phyloP scores from a whole-genome alignment of 2,329 filamentous ascomycete genomes.

The Phialocephala sp. region DNA sequence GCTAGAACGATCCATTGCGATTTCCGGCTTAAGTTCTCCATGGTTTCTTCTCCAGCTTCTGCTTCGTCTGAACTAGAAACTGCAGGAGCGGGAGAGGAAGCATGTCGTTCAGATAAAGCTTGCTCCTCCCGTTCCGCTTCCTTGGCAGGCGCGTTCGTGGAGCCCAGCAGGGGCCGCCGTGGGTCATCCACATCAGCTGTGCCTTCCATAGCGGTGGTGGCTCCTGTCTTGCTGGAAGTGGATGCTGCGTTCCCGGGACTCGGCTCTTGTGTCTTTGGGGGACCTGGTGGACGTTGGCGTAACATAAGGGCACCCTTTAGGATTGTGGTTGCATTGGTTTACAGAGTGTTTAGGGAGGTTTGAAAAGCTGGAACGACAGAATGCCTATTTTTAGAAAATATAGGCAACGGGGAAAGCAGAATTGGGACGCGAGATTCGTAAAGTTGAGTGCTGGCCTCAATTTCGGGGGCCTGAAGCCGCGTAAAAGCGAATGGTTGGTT shows the following conservation, averaged over 20 bases:
- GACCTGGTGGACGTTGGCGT: conserved; percentile 25
- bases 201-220: conserved; percentile 17
- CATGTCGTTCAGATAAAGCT: conserved; percentile 31
- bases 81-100: conserved; percentile 2
- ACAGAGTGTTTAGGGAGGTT: not conserved
- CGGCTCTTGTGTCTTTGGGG: conserved; percentile 14
- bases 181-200: conserved; percentile 19
- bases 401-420: not conserved
- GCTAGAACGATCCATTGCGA: conserved; percentile 71
- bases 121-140: conserved; percentile 6
- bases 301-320: conserved; percentile 14
- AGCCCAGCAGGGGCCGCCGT: conserved; percentile 24
- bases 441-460: not conserved
- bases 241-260: conserved; percentile 10
- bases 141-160: conserved; percentile 16
- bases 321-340: conserved; percentile 5
- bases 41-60: conserved; percentile 27
- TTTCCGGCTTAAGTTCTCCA: conserved; percentile 46
- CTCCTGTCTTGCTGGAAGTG: not conserved
- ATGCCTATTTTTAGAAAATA: conserved; percentile 2
- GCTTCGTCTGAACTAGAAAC: not conserved
- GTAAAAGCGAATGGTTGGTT: conserved; percentile 6
- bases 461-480: conserved; percentile 1
- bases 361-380: not conserved
- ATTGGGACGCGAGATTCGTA: too few relatives aligned